These are phyloP conservation scores for Apiospora malaysiana DNA, from an alignment of 2,329 filamentous ascomycete species.

Conservation along the genomic window DNA sequence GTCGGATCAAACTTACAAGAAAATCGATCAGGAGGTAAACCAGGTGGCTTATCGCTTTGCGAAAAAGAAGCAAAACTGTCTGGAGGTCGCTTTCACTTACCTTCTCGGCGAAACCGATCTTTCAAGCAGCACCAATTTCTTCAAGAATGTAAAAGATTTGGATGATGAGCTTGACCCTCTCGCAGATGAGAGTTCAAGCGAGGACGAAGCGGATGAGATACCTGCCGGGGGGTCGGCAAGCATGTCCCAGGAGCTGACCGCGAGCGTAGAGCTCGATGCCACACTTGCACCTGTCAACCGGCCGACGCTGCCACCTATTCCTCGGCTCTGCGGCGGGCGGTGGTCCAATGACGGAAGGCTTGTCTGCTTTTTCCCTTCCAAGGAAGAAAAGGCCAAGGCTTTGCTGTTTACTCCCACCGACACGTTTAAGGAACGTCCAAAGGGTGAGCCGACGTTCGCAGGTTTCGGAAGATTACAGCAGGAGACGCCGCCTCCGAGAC, in stretches of 20 bases:
- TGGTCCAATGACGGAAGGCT: constrained; percentile 68
- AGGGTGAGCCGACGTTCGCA: constrained; percentile 61
- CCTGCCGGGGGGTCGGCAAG: constrained; percentile 59
- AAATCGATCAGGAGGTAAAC: constrained; percentile 60
- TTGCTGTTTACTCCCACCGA: constrained; percentile 55
- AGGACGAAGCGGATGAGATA: constrained; percentile 72
- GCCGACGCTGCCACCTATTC: constrained; percentile 60
- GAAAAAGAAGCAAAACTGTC: constrained; percentile 63
- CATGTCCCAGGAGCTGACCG: constrained; percentile 67
- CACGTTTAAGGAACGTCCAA: constrained; percentile 53
- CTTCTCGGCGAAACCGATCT: constrained; percentile 68
- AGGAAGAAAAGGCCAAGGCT: constrained; percentile 63
- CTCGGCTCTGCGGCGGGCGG: constrained; percentile 63
- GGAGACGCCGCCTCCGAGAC: constrained; percentile 54
- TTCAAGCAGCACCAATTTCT: constrained; percentile 64
- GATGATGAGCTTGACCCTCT: constrained; percentile 62
- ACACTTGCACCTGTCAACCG: constrained; percentile 58
- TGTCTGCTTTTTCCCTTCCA: constrained; percentile 72
- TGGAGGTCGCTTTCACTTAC: constrained; percentile 67
- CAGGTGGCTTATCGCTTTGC: constrained; percentile 62
- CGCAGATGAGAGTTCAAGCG: constrained; percentile 81
- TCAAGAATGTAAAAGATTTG: constrained; percentile 68
- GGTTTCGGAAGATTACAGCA: constrained; percentile 62
- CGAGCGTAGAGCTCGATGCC: constrained; percentile 59
- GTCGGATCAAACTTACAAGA: constrained; percentile 59